Evolutionary conservation across 148 eudicot genomes (phyloP).

Genomic region (Mesembryanthemum crystallinum): DNA sequence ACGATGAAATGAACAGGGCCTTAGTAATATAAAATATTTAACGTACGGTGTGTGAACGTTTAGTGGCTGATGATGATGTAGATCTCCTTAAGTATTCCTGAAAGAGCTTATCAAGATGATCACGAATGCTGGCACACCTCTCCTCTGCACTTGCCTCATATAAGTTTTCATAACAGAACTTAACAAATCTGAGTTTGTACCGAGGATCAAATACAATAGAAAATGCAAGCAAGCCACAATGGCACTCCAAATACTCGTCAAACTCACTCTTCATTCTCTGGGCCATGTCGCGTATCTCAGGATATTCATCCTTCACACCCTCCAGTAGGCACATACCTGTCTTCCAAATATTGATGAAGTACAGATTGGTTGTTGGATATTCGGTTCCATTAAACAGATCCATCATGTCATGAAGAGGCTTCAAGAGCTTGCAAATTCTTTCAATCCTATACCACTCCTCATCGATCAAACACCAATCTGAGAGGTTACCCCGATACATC

Average conservation of each 20-base stretch:
- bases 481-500: background rate
- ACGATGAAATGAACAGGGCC: too few relatives aligned
- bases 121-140: background rate
- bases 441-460: too few relatives aligned
- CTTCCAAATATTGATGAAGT: background rate
- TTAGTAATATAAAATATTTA: too few relatives aligned
- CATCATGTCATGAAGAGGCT: background rate
- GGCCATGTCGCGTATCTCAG: background rate
- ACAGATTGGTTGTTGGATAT: background rate
- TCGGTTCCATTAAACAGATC: background rate
- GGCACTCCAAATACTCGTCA: background rate
- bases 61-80: background rate
- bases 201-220: background rate
- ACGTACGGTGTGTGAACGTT: background rate
- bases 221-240: background rate
- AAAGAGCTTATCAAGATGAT: background rate
- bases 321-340: slow-evolving; percentile 1
- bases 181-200: slow-evolving; percentile 5
- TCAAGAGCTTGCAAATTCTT: background rate
- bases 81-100: background rate
- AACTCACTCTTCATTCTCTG: background rate
- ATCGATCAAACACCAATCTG: background rate
- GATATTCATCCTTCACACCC: background rate
- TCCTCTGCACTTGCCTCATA: background rate
- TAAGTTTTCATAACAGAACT: background rate